These are phyloP conservation scores for Dactylorhiza incarnata DNA, from an alignment of 106 monocot genomes.

Conservation along the genomic window DNA sequence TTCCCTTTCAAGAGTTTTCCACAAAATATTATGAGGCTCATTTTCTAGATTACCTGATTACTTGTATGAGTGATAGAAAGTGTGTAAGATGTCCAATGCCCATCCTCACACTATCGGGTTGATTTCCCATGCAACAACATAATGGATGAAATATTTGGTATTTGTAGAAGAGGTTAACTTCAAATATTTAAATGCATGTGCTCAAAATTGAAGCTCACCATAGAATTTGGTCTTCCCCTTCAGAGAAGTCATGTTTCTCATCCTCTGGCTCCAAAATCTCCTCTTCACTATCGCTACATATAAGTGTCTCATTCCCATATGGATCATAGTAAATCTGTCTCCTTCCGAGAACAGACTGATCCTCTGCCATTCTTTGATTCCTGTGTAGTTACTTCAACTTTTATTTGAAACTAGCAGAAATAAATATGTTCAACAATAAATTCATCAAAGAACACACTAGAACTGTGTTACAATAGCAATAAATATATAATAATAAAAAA, in stretches of 20 bases:
- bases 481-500: neutral
- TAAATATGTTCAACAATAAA: neutral
- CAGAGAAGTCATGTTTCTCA: slow-evolving; percentile 85
- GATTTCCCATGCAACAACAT: neutral
- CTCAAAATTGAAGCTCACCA: slow-evolving; percentile 36
- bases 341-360: slow-evolving; percentile 92
- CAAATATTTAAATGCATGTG: neutral
- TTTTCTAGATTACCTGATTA: too few species aligned
- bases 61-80: too few species aligned
- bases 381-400: slow-evolving; percentile 27
- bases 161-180: neutral
- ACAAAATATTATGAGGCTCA: too few species aligned
- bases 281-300: slow-evolving; percentile 94
- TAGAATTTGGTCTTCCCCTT: slow-evolving; percentile 84
- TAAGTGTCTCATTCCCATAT: slow-evolving; percentile 74
- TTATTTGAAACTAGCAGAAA: neutral
- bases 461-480: neutral
- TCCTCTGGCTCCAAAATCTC: slow-evolving; percentile 77
- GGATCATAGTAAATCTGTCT: slow-evolving; percentile 93
- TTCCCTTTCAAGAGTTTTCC: too few species aligned
- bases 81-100: too few species aligned
- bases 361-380: slow-evolving; percentile 98
- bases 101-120: too few species aligned
- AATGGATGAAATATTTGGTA: neutral
- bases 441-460: neutral